These are phyloP conservation scores for Aspergillus candidus DNA, from an alignment of 2,329 filamentous ascomycete species.

Conservation along the genomic window DNA sequence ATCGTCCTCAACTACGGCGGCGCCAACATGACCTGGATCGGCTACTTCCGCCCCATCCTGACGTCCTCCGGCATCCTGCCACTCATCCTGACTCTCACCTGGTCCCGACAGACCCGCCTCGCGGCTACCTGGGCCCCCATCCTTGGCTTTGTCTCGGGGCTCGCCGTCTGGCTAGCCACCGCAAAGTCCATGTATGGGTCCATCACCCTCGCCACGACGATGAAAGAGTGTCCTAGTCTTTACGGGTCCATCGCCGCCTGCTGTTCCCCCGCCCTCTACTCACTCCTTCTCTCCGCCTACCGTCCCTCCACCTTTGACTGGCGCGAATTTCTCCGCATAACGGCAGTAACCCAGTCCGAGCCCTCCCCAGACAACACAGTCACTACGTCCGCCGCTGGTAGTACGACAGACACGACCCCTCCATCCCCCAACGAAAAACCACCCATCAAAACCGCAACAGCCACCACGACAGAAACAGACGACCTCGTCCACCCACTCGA, in stretches of 20 bases:
- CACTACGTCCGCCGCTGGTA: too few species aligned
- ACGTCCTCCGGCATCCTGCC: constrained; percentile 43
- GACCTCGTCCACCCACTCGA: constrained; percentile 43
- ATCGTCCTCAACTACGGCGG: constrained; percentile 46
- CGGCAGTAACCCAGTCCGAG: constrained; percentile 1
- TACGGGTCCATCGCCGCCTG: constrained; percentile 43
- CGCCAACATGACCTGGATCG: constrained; percentile 45
- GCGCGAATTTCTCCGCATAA: constrained; percentile 44
- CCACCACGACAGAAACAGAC: constrained; percentile 18
- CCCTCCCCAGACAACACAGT: not conserved
- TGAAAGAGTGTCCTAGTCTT: constrained; percentile 37
- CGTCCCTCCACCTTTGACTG: constrained; percentile 39
- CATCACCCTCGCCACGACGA: constrained; percentile 39
- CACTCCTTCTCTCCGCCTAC: constrained; percentile 40
- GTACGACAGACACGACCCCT: constrained; percentile 1
- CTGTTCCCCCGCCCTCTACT: constrained; percentile 44
- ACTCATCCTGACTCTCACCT: constrained; percentile 40
- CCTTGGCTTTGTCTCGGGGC: constrained; percentile 39
- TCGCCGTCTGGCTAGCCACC: constrained; percentile 42
- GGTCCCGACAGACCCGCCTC: constrained; percentile 42
- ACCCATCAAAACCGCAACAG: not conserved
- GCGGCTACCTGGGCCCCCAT: constrained; percentile 37
- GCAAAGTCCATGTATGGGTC: constrained; percentile 36
- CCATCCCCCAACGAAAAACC: not conserved
- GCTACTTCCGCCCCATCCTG: constrained; percentile 39